Evolutionary conservation across 2,329 filamentous ascomycete genomes (phyloP).

Genomic region (Colletotrichum musicola): DNA sequence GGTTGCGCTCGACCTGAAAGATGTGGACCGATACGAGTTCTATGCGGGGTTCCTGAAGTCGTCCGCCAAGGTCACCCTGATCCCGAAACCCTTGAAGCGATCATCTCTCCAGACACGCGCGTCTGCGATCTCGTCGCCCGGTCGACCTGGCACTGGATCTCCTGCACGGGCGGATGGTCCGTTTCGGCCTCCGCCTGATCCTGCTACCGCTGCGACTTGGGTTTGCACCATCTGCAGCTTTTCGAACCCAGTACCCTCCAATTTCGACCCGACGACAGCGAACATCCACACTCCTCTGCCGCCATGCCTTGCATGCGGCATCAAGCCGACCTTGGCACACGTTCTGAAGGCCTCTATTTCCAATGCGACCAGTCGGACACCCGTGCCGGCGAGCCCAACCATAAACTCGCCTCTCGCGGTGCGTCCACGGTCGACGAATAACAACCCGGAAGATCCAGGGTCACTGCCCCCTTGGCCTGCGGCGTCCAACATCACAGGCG

Average conservation of each 20-base stretch:
- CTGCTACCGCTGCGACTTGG: slow-evolving; percentile 79
- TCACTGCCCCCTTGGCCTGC: slow-evolving; percentile 35
- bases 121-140: slow-evolving; percentile 58
- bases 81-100: slow-evolving; percentile 82
- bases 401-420: slow-evolving; percentile 42
- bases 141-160: slow-evolving; percentile 59
- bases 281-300: slow-evolving; percentile 84
- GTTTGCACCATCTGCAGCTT: slow-evolving; percentile 96
- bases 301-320: slow-evolving; percentile 92
- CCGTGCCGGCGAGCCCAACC: slow-evolving; percentile 43
- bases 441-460: slow-evolving; percentile 20
- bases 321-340: slow-evolving; percentile 86
- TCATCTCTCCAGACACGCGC: slow-evolving; percentile 69
- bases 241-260: slow-evolving; percentile 91
- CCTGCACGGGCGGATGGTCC: slow-evolving; percentile 59
- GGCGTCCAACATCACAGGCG: slow-evolving; percentile 38
- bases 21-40: slow-evolving; percentile 91
- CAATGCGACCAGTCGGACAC: slow-evolving; percentile 71
- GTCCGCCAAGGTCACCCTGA: slow-evolving; percentile 90
- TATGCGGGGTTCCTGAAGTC: slow-evolving; percentile 96
- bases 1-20: slow-evolving; percentile 86
- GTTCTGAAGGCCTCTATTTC: slow-evolving; percentile 89
- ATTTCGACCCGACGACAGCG: slow-evolving; percentile 88
- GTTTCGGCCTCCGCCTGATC: slow-evolving; percentile 58
- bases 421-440: slow-evolving; percentile 20